A percentile compares a stretch with the other conserved stretches of the same genome.
Conservation (phyloP, 495 filamentous ascomycete species). For the Hypoxylon subgilvum region DNA sequence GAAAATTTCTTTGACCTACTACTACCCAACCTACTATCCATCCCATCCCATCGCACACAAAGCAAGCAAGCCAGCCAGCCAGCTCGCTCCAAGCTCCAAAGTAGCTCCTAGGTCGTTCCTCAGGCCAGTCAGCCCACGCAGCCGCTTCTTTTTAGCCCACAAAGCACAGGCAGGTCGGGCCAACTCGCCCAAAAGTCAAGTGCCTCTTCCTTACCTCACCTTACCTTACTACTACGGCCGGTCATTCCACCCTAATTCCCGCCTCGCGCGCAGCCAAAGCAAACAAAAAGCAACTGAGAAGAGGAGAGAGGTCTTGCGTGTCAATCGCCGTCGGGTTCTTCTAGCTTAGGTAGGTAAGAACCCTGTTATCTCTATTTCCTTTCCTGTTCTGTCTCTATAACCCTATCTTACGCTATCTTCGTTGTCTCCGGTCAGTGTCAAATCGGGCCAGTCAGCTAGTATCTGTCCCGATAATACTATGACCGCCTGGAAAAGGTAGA, state of each 20-base stretch:
- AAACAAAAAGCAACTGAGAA: conserved; percentile 15
- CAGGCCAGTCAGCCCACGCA: not conserved
- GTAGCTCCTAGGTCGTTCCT: not conserved
- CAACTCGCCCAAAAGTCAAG: conserved; percentile 32
- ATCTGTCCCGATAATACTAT: no score
- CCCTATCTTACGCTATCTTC: conserved; percentile 1
- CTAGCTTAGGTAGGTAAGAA: conserved; percentile 37
- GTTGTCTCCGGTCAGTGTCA: not conserved
- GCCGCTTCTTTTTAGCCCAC: conserved; percentile 14
- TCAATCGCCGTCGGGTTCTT: conserved; percentile 31
- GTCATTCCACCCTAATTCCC: conserved; percentile 19
- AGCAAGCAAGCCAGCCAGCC: not conserved
- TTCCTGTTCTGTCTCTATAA: conserved; percentile 3
- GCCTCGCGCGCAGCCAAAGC: conserved; percentile 21
- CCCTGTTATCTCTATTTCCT: conserved; percentile 17
- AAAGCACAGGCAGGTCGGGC: conserved; percentile 23
- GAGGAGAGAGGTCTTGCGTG: conserved; percentile 15
- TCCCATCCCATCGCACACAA: not conserved
- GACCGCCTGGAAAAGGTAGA: no score
- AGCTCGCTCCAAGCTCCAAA: no score
- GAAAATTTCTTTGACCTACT: conserved; percentile 36
- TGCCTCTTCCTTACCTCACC: conserved; percentile 18
- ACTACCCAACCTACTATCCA: conserved; percentile 25
- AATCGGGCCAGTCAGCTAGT: not conserved
- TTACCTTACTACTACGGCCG: conserved; percentile 3